Evolutionary conservation across 345 rosid species (phyloP).

Genomic region (Brassica carinata): DNA sequence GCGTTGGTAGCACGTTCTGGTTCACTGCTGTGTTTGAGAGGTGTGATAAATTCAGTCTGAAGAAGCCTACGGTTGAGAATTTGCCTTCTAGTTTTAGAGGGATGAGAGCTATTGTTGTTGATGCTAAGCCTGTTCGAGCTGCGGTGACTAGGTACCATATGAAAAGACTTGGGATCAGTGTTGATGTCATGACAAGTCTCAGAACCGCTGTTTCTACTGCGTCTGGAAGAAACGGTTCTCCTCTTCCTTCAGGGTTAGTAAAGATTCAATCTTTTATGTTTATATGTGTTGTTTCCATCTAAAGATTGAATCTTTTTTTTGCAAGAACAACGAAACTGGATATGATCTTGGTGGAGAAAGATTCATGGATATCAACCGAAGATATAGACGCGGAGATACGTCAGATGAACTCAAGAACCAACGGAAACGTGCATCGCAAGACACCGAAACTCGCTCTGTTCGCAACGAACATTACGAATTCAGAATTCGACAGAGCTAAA

Average conservation of each 20-base stretch:
- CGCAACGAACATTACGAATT: slow-evolving; percentile 68
- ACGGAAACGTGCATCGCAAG: slow-evolving; percentile 48
- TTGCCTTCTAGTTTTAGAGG: slow-evolving; percentile 75
- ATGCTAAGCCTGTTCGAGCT: slow-evolving; percentile 86
- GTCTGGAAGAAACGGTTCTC: not conserved
- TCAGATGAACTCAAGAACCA: slow-evolving; percentile 51
- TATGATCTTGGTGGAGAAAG: slow-evolving; percentile 86
- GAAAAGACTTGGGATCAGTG: slow-evolving; percentile 83
- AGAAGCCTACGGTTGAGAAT: slow-evolving; percentile 63
- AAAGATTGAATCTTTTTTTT: not conserved
- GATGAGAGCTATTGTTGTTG: slow-evolving; percentile 80
- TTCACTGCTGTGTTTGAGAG: slow-evolving; percentile 67
- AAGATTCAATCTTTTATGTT: not conserved
- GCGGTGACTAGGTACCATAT: slow-evolving; percentile 87
- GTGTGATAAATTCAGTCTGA: slow-evolving; percentile 45
- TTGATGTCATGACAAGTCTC: slow-evolving; percentile 61
- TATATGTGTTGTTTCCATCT: not conserved
- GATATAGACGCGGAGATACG: slow-evolving; percentile 45
- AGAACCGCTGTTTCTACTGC: slow-evolving; percentile 35
- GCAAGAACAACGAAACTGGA: slow-evolving; percentile 55
- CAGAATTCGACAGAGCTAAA: slow-evolving; percentile 72
- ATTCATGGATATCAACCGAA: slow-evolving; percentile 69
- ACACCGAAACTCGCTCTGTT: slow-evolving; percentile 72
- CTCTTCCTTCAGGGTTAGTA: not conserved
- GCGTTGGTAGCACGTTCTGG: slow-evolving; percentile 87